These are phyloP conservation scores for Penicillium mononematosum DNA, from an alignment of 495 filamentous ascomycete genomes.

Conservation along the genomic window DNA sequence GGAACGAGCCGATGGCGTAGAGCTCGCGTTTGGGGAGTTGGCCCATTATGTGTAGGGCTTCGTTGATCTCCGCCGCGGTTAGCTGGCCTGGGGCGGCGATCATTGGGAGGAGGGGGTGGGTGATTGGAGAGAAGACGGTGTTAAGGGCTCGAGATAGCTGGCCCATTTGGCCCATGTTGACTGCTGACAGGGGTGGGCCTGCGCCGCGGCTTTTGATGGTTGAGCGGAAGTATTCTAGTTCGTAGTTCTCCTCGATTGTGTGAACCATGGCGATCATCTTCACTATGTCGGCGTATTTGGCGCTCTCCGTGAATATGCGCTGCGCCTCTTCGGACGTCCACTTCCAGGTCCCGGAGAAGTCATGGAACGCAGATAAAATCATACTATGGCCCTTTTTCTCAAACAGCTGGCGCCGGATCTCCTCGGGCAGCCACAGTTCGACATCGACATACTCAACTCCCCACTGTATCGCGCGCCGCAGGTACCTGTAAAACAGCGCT, in stretches of 20 bases:
- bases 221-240: conserved; percentile 83
- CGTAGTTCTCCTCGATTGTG: conserved; percentile 78
- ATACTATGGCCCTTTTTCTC: conserved; percentile 70
- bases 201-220: conserved; percentile 65
- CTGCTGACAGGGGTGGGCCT: conserved; percentile 70
- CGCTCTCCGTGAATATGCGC: conserved; percentile 64
- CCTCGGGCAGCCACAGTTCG: conserved; percentile 79
- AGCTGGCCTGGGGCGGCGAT: conserved; percentile 82
- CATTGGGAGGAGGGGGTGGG: conserved; percentile 77
- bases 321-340: conserved; percentile 72
- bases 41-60: conserved; percentile 72
- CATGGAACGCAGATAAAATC: conserved; percentile 85
- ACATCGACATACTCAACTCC: conserved; percentile 87
- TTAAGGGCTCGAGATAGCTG: conserved; percentile 79
- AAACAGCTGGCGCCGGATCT: conserved; percentile 63
- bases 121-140: conserved; percentile 81
- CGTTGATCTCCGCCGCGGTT: conserved; percentile 80
- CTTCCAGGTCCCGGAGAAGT: conserved; percentile 78
- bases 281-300: conserved; percentile 75
- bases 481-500: conserved; percentile 68
- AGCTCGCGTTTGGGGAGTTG: conserved; percentile 76
- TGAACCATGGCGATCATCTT: conserved; percentile 85
- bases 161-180: conserved; percentile 83
- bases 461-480: conserved; percentile 78
- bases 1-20: conserved; percentile 73